Percentiles rank a stretch among this genome's conserved stretches.
Evolutionary conservation across 345 rosid species (phyloP).

Genomic region (Psidium friedrichsthalianum): DNA sequence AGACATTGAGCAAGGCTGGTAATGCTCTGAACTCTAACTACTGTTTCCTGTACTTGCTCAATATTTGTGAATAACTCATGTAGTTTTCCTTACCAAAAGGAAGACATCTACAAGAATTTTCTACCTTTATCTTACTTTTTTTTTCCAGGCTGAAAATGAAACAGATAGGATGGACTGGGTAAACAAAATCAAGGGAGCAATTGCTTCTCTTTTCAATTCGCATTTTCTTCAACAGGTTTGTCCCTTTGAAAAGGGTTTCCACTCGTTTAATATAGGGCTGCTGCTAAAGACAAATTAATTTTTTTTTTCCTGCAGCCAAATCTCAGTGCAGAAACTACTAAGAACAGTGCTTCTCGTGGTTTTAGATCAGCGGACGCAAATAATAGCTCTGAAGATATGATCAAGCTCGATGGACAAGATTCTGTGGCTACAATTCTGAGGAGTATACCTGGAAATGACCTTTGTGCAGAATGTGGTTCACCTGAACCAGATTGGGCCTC

Average conservation of each 20-base stretch:
- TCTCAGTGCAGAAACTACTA: slow-evolving; percentile 10
- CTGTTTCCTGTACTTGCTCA: not conserved
- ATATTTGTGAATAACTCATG: not conserved
- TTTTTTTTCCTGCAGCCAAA: slow-evolving; percentile 32
- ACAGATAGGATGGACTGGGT: slow-evolving; percentile 83
- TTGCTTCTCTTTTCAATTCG: slow-evolving; percentile 58
- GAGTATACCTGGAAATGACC: slow-evolving; percentile 64
- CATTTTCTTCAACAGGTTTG: slow-evolving; percentile 64
- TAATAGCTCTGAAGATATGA: slow-evolving; percentile 9
- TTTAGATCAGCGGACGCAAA: slow-evolving; percentile 14
- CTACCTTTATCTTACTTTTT: not conserved
- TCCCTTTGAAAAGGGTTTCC: not conserved
- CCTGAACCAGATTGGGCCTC: slow-evolving; percentile 90
- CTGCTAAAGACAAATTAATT: not conserved
- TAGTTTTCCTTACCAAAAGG: not conserved
- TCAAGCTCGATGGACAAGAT: slow-evolving; percentile 19
- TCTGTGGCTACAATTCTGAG: slow-evolving; percentile 36
- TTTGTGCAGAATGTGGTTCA: slow-evolving; percentile 78
- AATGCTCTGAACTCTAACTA: not conserved
- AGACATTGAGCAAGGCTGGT: not conserved
- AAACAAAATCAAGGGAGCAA: slow-evolving; percentile 61
- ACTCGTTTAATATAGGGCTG: not conserved
- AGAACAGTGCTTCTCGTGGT: slow-evolving; percentile 22
- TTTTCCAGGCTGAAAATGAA: slow-evolving; percentile 72
- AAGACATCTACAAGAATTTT: not conserved